These are phyloP conservation scores for Phylloboletellus chloephorus DNA, from an alignment of 1,284 basidiomycete genomes.

Conservation along the genomic window DNA sequence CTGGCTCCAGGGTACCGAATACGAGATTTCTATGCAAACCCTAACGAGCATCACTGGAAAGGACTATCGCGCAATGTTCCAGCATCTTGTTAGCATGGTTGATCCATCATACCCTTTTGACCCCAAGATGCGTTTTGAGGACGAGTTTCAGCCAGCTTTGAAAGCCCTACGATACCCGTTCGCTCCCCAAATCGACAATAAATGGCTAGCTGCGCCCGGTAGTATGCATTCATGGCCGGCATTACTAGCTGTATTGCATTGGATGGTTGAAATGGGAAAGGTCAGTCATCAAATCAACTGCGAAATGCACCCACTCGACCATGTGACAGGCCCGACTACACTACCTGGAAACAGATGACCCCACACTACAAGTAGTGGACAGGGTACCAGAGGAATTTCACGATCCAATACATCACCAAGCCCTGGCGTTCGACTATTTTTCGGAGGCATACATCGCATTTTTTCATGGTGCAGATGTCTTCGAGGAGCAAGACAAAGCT, in stretches of 20 bases:
- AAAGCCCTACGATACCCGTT: conserved; percentile 76
- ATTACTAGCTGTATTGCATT: conserved; percentile 77
- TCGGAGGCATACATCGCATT: conserved; percentile 67
- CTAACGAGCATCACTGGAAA: conserved; percentile 73
- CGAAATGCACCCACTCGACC: neutral
- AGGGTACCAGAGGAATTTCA: conserved; percentile 65
- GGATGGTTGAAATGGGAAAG: conserved; percentile 79
- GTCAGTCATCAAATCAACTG: conserved; percentile 37
- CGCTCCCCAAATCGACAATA: conserved; percentile 66
- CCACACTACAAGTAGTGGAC: conserved; percentile 58
- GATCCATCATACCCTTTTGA: conserved; percentile 64
- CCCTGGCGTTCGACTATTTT: conserved; percentile 72
- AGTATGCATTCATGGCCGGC: conserved; percentile 82
- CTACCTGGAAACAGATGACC: conserved; percentile 56
- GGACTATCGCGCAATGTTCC: conserved; percentile 78
- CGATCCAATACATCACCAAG: conserved; percentile 66
- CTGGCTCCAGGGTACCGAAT: conserved; percentile 60
- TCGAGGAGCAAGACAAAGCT: conserved; percentile 60
- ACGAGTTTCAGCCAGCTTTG: conserved; percentile 71
- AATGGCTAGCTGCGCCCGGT: conserved; percentile 79
- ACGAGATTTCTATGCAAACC: conserved; percentile 60
- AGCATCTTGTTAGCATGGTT: conserved; percentile 66
- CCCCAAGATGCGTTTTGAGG: conserved; percentile 62
- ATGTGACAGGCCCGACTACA: conserved; percentile 37
- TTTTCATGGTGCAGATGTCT: conserved; percentile 67